Conservation (phyloP, 1,284 basidiomycete species). For the Ustilago loliicola region DNA sequence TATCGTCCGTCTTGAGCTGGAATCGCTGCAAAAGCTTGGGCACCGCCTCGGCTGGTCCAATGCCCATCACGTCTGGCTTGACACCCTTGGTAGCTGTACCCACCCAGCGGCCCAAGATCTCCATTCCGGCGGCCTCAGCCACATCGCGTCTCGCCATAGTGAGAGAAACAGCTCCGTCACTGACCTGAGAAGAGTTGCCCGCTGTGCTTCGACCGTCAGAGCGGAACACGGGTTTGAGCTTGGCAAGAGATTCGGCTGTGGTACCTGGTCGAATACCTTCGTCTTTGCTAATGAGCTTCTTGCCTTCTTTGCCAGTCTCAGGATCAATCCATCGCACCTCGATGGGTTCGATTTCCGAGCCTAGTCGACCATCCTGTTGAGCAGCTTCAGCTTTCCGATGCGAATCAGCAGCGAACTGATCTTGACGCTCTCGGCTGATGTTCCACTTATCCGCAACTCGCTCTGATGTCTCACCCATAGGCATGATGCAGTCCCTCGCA, state of each 20-base stretch:
- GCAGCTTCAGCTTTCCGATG: constrained; percentile 63
- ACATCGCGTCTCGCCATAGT: constrained; percentile 63
- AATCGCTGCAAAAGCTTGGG: constrained; percentile 64
- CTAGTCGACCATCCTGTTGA: constrained; percentile 59
- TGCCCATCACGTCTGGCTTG: constrained; percentile 68
- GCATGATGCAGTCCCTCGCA: constrained; percentile 69
- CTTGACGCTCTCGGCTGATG: constrained; percentile 59
- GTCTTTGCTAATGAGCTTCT: constrained; percentile 62
- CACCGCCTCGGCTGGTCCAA: constrained; percentile 65
- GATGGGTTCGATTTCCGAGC: constrained; percentile 65
- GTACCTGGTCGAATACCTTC: constrained; percentile 65
- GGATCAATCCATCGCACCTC: constrained; percentile 58
- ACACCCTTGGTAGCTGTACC: constrained; percentile 64
- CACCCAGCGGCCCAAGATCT: constrained; percentile 65
- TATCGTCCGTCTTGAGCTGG: constrained; percentile 56
- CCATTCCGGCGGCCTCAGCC: constrained; percentile 63
- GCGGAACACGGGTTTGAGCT: constrained; percentile 67
- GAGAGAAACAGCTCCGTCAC: constrained; percentile 66
- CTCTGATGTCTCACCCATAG: constrained; percentile 68
- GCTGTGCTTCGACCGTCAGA: constrained; percentile 60
- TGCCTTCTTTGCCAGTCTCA: constrained; percentile 59
- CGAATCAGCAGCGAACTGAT: constrained; percentile 62
- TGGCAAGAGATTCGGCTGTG: constrained; percentile 53
- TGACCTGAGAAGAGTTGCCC: constrained; percentile 68
- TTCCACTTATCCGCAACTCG: constrained; percentile 62